phyloP scores from a whole-genome alignment of 371 early-diverging fungal species.

The Batkoa obscura region DNA sequence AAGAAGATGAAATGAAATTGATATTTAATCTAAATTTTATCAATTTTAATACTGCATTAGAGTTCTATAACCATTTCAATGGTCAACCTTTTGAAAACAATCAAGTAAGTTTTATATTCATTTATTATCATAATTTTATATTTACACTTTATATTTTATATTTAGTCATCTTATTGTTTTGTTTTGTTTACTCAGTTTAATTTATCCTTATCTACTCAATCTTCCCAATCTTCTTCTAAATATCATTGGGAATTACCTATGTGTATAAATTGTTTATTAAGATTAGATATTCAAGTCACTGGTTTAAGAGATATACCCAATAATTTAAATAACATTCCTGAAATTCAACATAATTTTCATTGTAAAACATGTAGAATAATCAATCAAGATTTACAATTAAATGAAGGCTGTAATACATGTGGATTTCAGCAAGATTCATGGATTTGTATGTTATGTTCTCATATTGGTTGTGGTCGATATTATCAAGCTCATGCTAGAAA shows the following conservation, averaged over 20 bases:
- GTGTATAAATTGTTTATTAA: slow-evolving; percentile 85
- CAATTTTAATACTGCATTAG: slow-evolving; percentile 22
- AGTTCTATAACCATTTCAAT: slow-evolving; percentile 53
- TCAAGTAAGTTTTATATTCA: background rate
- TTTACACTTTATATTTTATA: background rate
- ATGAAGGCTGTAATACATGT: slow-evolving; percentile 50
- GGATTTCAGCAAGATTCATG: slow-evolving; percentile 55
- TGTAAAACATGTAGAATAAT: slow-evolving; percentile 2
- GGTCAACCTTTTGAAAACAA: slow-evolving; percentile 28
- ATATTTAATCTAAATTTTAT: too few relatives aligned
- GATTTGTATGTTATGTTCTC: slow-evolving; percentile 90
- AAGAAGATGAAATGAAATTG: too few relatives aligned
- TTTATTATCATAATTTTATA: background rate
- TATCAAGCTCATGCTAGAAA: slow-evolving; percentile 66
- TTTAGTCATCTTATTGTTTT: background rate
- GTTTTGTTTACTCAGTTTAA: background rate
- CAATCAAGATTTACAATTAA: slow-evolving; percentile 4
- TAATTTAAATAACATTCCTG: background rate
- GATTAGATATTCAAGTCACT: slow-evolving; percentile 65
- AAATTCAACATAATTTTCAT: background rate
- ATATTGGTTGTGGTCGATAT: slow-evolving; percentile 61
- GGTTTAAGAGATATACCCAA: slow-evolving; percentile 27
- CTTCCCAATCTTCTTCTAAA: too few relatives aligned
- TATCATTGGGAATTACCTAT: slow-evolving; percentile 52
- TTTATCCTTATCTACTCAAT: background rate